A percentile compares a stretch with the other conserved stretches of the same genome.
Evolutionary conservation across 2,329 filamentous ascomycete genomes (phyloP).

Genomic region (Penicillium glabrum): DNA sequence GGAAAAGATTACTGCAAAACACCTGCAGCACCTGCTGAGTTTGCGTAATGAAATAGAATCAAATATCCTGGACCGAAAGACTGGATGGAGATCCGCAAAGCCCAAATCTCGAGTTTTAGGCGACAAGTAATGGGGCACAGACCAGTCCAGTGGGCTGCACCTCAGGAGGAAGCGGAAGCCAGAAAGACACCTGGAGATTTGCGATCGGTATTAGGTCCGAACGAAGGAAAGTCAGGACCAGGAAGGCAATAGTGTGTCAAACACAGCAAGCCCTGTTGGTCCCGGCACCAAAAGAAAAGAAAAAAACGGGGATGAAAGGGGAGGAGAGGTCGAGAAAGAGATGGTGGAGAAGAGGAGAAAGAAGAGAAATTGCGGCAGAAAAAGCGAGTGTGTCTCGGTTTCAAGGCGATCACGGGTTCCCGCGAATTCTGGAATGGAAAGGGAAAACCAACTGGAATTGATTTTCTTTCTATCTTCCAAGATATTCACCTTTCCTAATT

Average conservation of each 20-base stretch:
- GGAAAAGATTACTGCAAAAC: slow-evolving; percentile 46
- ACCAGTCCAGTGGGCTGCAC: slow-evolving; percentile 49
- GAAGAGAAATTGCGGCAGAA: slow-evolving; percentile 18
- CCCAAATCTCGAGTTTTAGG: slow-evolving; percentile 30
- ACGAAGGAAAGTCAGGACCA: slow-evolving; percentile 39
- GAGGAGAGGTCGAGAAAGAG: slow-evolving; percentile 17
- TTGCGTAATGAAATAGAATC: slow-evolving; percentile 34
- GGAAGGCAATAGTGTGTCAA: slow-evolving; percentile 46
- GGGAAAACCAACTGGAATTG: slow-evolving; percentile 9
- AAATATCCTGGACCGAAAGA: slow-evolving; percentile 17
- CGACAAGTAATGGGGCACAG: slow-evolving; percentile 38
- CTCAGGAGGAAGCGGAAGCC: slow-evolving; percentile 18
- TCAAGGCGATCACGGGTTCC: slow-evolving; percentile 28
- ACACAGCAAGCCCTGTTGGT: slow-evolving; percentile 38
- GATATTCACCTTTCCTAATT: background rate
- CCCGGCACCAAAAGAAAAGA: slow-evolving; percentile 27
- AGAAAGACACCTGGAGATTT: slow-evolving; percentile 15
- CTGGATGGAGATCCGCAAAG: slow-evolving; percentile 19
- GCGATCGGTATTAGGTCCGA: slow-evolving; percentile 14
- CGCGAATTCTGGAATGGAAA: slow-evolving; percentile 12
- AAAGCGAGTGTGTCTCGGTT: slow-evolving; percentile 23
- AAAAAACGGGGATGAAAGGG: slow-evolving; percentile 17
- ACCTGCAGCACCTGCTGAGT: slow-evolving; percentile 82
- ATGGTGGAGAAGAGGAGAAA: slow-evolving; percentile 18
- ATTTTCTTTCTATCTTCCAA: slow-evolving; percentile 4